A percentile compares a stretch with the other conserved stretches of the same genome.
Evolutionary conservation across 169 alveolate species (phyloP).

Genomic region (Plasmodium fragile): DNA sequence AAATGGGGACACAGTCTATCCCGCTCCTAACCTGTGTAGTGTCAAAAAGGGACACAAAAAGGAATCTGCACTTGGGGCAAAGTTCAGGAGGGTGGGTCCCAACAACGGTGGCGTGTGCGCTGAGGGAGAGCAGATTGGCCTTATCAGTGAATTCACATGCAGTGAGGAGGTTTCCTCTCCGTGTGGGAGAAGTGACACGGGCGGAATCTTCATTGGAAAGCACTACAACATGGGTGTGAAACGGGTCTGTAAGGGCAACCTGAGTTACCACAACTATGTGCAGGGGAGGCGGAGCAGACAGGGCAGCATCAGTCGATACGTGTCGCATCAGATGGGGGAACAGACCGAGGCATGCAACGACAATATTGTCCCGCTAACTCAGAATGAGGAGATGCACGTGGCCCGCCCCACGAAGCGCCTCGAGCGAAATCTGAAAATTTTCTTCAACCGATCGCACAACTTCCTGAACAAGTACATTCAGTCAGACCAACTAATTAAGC

Average conservation of each 20-base stretch:
- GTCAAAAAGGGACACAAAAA: conserved; percentile 3
- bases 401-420: not conserved
- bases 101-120: not conserved
- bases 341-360: too few species aligned
- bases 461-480: conserved; percentile 51
- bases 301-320: not conserved
- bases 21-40: not conserved
- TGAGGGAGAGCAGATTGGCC: not conserved
- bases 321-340: not conserved
- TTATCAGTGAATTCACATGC: not conserved
- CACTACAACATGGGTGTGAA: not conserved
- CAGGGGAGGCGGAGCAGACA: not conserved
- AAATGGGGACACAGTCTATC: not conserved
- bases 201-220: not conserved
- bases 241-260: not conserved
- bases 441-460: conserved; percentile 22
- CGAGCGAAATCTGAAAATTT: conserved; percentile 7
- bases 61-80: not conserved
- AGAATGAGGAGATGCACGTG: not conserved
- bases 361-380: not conserved
- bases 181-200: not conserved
- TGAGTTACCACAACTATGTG: not conserved
- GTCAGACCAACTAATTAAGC: conserved; percentile 4
- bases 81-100: not conserved
- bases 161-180: not conserved